Conservation (phyloP, 1,139 yeast species). For the Pichia sp. region DNA sequence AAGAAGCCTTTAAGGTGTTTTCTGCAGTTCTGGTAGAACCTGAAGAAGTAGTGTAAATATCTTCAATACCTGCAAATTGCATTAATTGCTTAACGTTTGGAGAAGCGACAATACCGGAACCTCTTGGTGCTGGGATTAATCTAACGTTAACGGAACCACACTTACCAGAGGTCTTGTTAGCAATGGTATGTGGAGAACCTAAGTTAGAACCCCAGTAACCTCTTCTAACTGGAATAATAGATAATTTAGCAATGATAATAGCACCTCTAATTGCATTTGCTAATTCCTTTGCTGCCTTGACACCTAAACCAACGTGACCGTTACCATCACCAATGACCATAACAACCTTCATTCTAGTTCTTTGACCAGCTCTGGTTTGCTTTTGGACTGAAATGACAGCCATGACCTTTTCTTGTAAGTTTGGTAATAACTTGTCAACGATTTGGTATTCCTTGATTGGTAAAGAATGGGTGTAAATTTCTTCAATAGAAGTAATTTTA, state of each 20-base stretch:
- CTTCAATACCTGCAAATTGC: slow-evolving; percentile 99
- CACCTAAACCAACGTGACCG: slow-evolving; percentile 99
- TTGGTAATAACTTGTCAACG: slow-evolving; percentile 94
- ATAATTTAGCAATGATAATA: slow-evolving; percentile 96
- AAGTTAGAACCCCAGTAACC: slow-evolving; percentile 99
- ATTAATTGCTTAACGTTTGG: slow-evolving; percentile 98
- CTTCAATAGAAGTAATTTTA: slow-evolving; percentile 93
- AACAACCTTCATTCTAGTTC: slow-evolving; percentile 99
- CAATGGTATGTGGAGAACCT: slow-evolving; percentile 99
- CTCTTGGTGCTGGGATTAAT: slow-evolving; percentile 99
- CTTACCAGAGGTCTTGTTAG: slow-evolving; percentile 98
- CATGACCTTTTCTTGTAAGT: slow-evolving; percentile 97
- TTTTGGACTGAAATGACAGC: slow-evolving; percentile 99
- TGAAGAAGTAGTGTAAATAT: slow-evolving; percentile 96
- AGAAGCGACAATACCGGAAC: slow-evolving; percentile 99
- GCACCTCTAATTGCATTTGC: slow-evolving; percentile 99
- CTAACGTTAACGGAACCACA: slow-evolving; percentile 98
- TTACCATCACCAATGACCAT: slow-evolving; percentile 98
- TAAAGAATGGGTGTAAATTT: slow-evolving; percentile 98
- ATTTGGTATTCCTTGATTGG: slow-evolving; percentile 99
- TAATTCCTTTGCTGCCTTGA: slow-evolving; percentile 99
- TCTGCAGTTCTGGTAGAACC: slow-evolving; percentile 99
- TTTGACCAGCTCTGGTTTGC: slow-evolving; percentile 99
- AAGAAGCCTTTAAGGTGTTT: slow-evolving; percentile 99
- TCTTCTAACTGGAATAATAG: slow-evolving; percentile 99